These are phyloP conservation scores for Trametes hirsuta DNA, from an alignment of 1,284 basidiomycete genomes.

Conservation along the genomic window DNA sequence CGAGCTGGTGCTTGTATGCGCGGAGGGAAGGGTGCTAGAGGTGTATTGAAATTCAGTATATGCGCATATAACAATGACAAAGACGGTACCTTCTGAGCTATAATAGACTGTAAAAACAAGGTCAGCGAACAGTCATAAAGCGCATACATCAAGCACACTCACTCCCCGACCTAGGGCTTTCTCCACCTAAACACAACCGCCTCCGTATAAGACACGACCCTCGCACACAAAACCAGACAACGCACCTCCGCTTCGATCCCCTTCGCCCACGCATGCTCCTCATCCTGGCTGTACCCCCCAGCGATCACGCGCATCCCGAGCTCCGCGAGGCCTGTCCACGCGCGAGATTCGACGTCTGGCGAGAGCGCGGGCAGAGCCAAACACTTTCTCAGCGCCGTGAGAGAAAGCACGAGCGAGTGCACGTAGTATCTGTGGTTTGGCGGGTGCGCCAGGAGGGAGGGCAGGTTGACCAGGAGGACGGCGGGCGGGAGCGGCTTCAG, in stretches of 20 bases:
- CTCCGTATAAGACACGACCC: neutral
- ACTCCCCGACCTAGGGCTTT: constrained; percentile 55
- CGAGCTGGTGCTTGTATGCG: constrained; percentile 58
- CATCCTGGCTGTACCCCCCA: constrained; percentile 45
- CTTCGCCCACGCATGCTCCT: constrained; percentile 46
- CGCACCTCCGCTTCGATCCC: constrained; percentile 58
- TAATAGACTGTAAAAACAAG: constrained; percentile 46
- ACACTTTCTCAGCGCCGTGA: constrained; percentile 57
- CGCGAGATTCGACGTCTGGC: constrained; percentile 63
- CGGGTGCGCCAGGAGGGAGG: constrained; percentile 60
- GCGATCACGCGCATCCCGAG: constrained; percentile 58
- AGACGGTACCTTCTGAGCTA: constrained; percentile 59
- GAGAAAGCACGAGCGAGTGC: constrained; percentile 56
- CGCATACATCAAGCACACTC: constrained; percentile 23
- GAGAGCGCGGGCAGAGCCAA: constrained; percentile 53
- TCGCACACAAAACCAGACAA: neutral
- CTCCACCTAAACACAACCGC: constrained; percentile 42
- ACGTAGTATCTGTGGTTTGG: constrained; percentile 59
- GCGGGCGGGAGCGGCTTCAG: constrained; percentile 47
- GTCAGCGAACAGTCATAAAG: neutral
- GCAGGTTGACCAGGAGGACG: constrained; percentile 61
- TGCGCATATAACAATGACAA: neutral
- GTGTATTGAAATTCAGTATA: neutral
- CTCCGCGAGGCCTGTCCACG: constrained; percentile 70
- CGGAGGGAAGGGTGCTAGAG: constrained; percentile 62